Evolutionary conservation across 2,329 filamentous ascomycete species (phyloP).

Genomic region (Triangularia setosa): DNA sequence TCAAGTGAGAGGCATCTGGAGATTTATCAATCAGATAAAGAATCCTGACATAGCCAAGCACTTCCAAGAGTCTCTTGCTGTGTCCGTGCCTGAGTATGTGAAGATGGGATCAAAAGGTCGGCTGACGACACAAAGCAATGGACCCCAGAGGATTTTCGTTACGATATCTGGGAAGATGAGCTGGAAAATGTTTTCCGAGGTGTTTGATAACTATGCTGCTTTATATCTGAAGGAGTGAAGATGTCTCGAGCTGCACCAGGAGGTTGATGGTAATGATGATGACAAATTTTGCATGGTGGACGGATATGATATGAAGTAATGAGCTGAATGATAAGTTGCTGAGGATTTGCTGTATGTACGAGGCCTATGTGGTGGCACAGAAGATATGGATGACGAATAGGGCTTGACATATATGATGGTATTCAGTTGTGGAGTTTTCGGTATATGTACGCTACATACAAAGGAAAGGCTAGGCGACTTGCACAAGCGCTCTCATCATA

Average conservation of each 20-base stretch:
- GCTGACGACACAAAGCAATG: background rate
- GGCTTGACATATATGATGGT: background rate
- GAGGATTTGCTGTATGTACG: background rate
- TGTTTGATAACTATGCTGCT: background rate
- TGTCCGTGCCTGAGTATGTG: constrained; percentile 17
- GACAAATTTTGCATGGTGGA: background rate
- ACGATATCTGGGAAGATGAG: constrained; percentile 15
- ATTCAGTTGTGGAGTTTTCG: background rate
- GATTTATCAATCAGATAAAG: constrained; percentile 25
- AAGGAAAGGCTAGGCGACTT: background rate
- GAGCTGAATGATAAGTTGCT: background rate
- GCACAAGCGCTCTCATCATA: background rate
- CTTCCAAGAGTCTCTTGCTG: constrained; percentile 23
- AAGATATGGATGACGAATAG: background rate
- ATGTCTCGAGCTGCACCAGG: background rate
- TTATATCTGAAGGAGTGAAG: background rate
- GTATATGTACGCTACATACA: background rate
- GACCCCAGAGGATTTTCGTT: background rate
- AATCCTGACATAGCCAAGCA: constrained; percentile 17
- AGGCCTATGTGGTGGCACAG: background rate
- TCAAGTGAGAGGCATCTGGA: constrained; percentile 23
- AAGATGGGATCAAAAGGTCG: constrained; percentile 5
- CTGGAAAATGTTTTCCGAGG: constrained; percentile 21
- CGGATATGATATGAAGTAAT: background rate
- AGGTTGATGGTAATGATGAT: background rate